Evolutionary conservation across 2,329 filamentous ascomycete genomes (phyloP).

Genomic region (Trichoderma aggressivum): DNA sequence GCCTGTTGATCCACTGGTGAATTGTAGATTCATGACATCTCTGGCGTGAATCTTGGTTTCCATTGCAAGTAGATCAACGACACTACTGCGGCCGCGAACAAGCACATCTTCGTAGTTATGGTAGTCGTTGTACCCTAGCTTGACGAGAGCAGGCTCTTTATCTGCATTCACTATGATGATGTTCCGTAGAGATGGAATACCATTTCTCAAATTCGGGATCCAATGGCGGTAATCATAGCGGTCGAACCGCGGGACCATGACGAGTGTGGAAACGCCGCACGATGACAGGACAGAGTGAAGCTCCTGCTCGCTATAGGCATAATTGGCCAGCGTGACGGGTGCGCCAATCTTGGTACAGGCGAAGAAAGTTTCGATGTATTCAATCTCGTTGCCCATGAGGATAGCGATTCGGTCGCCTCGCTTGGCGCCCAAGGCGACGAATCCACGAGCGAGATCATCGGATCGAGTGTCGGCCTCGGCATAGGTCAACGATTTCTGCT

Average conservation of each 20-base stretch:
- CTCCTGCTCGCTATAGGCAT: not conserved
- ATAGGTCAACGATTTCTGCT: not conserved
- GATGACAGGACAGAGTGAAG: not conserved
- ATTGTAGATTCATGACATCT: constrained; percentile 6
- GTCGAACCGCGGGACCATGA: not conserved
- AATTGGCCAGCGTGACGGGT: not conserved
- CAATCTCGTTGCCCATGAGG: constrained; percentile 11
- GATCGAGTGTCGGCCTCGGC: not conserved
- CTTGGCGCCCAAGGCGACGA: not conserved
- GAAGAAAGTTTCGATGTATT: not conserved
- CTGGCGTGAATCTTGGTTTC: not conserved
- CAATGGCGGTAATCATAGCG: not conserved
- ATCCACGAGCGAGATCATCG: constrained; percentile 1
- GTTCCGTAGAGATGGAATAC: not conserved
- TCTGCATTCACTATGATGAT: not conserved
- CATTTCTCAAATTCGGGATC: not conserved
- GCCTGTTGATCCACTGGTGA: constrained; percentile 3
- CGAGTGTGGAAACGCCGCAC: not conserved
- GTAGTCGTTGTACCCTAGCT: not conserved
- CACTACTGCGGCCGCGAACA: not conserved
- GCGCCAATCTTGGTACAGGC: not conserved
- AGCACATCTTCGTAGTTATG: not conserved
- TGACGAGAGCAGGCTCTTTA: not conserved
- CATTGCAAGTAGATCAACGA: not conserved
- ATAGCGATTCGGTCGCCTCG: constrained; percentile 3